These are phyloP conservation scores for Termitomyces sp. DNA, from an alignment of 768 basidiomycete genomes.

Conservation along the genomic window DNA sequence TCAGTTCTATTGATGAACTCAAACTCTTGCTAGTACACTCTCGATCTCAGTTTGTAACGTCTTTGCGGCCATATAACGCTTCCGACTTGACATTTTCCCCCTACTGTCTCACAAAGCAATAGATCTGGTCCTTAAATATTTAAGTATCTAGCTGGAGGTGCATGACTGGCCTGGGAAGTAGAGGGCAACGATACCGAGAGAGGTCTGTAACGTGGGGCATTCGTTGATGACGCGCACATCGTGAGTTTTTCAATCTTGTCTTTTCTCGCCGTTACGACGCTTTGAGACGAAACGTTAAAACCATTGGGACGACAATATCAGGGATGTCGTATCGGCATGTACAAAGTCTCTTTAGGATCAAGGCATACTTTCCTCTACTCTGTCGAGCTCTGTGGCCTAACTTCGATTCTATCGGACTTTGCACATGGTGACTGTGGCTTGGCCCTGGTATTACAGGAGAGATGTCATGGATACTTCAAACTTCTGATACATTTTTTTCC, in stretches of 20 bases:
- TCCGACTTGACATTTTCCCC: background rate
- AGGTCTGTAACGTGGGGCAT: slow-evolving; percentile 24
- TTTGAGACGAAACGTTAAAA: slow-evolving; percentile 46
- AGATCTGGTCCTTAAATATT: background rate
- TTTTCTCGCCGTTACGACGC: background rate
- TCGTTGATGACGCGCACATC: slow-evolving; percentile 28
- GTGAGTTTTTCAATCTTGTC: too few relatives aligned
- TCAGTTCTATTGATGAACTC: background rate
- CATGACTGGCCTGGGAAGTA: background rate
- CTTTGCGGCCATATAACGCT: background rate
- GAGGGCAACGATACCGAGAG: slow-evolving; percentile 21
- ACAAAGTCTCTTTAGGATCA: background rate
- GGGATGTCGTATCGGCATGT: slow-evolving; percentile 51
- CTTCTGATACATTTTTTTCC: slow-evolving; percentile 55
- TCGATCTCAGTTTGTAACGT: too few relatives aligned
- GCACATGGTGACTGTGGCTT: too few relatives aligned
- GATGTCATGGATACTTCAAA: slow-evolving; percentile 57
- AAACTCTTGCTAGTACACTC: background rate
- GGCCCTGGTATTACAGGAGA: slow-evolving; percentile 31
- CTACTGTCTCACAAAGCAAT: background rate
- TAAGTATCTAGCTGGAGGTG: background rate
- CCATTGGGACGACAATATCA: slow-evolving; percentile 59
- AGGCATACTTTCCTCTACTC: slow-evolving; percentile 25
- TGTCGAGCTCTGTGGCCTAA: slow-evolving; percentile 54
- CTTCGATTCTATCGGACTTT: slow-evolving; percentile 56